Evolutionary conservation across 139 green algal species (phyloP).

Genomic region (Chlorella vulgaris): DNA sequence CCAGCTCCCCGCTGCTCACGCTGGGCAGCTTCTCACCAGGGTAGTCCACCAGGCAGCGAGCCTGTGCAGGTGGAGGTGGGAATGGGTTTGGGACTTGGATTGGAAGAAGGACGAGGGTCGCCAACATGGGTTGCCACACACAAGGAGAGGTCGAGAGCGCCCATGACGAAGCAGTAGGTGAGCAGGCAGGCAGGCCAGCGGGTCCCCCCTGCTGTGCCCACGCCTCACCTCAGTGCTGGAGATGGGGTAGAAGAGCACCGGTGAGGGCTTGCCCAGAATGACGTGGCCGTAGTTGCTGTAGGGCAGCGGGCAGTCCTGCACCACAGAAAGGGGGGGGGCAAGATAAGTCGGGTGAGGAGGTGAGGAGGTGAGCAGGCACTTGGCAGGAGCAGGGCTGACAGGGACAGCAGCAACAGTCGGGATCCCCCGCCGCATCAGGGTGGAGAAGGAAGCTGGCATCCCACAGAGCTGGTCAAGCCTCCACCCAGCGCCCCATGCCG

Average conservation of each 20-base stretch:
- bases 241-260: slow-evolving; percentile 99
- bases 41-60: slow-evolving; percentile 86
- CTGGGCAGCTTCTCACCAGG: slow-evolving; percentile 75
- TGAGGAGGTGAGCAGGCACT: background rate
- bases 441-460: no score
- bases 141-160: no score
- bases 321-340: background rate
- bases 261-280: slow-evolving; percentile 91
- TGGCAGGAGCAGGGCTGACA: background rate
- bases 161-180: no score
- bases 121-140: no score
- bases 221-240: slow-evolving; percentile 73
- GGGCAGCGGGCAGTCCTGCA: slow-evolving; percentile 67
- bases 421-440: no score
- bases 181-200: no score
- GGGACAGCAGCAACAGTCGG: background rate
- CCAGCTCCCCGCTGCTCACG: slow-evolving; percentile 59
- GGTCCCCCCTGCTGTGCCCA: no score
- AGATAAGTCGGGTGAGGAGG: background rate
- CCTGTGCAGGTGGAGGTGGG: slow-evolving; percentile 86
- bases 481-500: background rate
- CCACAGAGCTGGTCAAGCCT: background rate
- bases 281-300: slow-evolving; percentile 93
- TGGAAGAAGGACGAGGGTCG: no score
- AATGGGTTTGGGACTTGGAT: no score